Percentiles rank a stretch among this genome's conserved stretches.
Conservation (phyloP, 2,329 filamentous ascomycete genomes). For the Aspergillus sp. region DNA sequence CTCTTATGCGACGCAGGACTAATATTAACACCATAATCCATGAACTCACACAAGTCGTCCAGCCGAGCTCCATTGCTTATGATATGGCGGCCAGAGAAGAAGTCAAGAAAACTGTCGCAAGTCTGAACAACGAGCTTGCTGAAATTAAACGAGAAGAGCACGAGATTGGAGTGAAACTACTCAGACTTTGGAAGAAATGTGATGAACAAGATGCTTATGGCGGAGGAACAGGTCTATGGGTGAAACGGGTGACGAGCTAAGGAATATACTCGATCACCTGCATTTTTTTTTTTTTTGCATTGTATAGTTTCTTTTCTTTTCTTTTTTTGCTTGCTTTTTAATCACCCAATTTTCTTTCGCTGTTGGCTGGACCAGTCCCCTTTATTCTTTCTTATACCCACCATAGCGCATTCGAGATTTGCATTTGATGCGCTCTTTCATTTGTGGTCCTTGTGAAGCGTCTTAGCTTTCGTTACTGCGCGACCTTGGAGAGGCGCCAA, state of each 20-base stretch:
- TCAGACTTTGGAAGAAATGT: slow-evolving; percentile 68
- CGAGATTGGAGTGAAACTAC: slow-evolving; percentile 69
- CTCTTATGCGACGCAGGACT: slow-evolving; percentile 61
- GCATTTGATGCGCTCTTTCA: background rate
- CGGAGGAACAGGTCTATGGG: slow-evolving; percentile 65
- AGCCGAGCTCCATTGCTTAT: slow-evolving; percentile 62
- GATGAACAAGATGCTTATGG: slow-evolving; percentile 54
- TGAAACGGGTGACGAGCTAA: slow-evolving; percentile 68
- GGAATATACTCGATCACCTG: background rate
- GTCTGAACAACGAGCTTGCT: slow-evolving; percentile 61
- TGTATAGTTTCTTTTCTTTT: background rate
- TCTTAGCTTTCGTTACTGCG: slow-evolving; percentile 1
- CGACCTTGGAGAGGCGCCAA: background rate
- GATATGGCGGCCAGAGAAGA: slow-evolving; percentile 56
- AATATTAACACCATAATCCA: slow-evolving; percentile 70
- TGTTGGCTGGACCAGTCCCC: slow-evolving; percentile 3
- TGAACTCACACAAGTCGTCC: slow-evolving; percentile 75
- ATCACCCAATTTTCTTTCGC: slow-evolving; percentile 4
- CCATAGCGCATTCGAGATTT: background rate
- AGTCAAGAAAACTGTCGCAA: slow-evolving; percentile 61
- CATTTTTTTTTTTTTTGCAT: slow-evolving; percentile 1
- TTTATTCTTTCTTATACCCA: slow-evolving; percentile 2
- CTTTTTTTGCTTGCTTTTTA: slow-evolving; percentile 2
- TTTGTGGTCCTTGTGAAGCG: background rate
- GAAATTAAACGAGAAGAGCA: slow-evolving; percentile 74